A percentile compares a stretch with the other conserved stretches of the same genome.
These are phyloP conservation scores for Lizonia empirigonia DNA, from an alignment of 2,329 filamentous ascomycete genomes.

Conservation along the genomic window DNA sequence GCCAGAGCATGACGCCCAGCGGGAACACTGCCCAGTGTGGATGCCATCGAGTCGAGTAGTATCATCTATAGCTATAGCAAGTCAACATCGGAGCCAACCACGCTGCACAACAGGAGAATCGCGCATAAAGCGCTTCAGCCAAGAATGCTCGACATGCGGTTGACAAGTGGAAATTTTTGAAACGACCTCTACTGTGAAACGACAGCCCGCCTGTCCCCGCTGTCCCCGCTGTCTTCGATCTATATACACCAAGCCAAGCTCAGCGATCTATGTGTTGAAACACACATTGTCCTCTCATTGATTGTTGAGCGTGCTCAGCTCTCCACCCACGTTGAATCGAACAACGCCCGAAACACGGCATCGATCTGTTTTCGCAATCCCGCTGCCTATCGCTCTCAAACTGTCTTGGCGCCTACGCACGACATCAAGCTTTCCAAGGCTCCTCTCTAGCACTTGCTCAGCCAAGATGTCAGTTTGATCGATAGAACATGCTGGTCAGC, in stretches of 20 bases:
- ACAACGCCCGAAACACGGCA: not conserved
- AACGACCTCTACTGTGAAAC: conserved; percentile 1
- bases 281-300: conserved; percentile 4
- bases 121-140: conserved; percentile 2
- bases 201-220: not conserved
- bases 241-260: conserved; percentile 6
- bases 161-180: too few relatives aligned
- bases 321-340: not conserved
- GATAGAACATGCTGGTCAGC: conserved; percentile 2
- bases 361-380: not conserved
- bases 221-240: conserved; percentile 4
- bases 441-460: not conserved
- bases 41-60: conserved; percentile 2
- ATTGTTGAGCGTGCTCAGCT: not conserved
- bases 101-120: not conserved
- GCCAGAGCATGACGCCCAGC: conserved; percentile 6
- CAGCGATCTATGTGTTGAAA: conserved; percentile 6
- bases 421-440: conserved; percentile 6
- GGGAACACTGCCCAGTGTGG: not conserved
- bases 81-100: not conserved
- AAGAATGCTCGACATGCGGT: conserved; percentile 1
- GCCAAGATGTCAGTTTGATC: conserved; percentile 12
- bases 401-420: conserved; percentile 3
- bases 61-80: not conserved
- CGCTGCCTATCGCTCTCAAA: not conserved